Conservation (phyloP, 164 flowering plant genomes). For the Nymphaea colorata region DNA sequence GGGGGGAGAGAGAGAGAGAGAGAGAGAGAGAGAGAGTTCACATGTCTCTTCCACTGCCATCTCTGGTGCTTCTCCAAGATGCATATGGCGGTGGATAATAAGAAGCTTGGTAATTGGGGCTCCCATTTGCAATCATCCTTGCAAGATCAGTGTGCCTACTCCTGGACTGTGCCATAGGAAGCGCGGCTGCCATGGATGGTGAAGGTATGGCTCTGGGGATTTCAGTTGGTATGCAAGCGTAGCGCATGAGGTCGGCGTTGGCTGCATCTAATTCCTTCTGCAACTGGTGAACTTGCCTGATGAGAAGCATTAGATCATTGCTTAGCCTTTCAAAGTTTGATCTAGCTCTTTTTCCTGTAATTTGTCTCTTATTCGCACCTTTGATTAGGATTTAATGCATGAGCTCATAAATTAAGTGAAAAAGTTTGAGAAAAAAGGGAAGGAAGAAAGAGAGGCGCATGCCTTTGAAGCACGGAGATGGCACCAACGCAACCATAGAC, state of each 20-base stretch:
- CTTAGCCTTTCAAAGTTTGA: background rate
- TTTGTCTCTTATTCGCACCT: background rate
- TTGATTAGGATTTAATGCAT: too few species aligned
- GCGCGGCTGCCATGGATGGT: background rate
- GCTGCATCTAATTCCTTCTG: slow-evolving; percentile 59
- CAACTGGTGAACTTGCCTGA: slow-evolving; percentile 38
- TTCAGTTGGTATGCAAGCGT: slow-evolving; percentile 12
- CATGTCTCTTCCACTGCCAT: slow-evolving; percentile 10
- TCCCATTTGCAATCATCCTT: slow-evolving; percentile 8
- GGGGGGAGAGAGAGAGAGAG: background rate
- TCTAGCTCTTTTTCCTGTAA: background rate
- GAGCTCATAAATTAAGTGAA: background rate
- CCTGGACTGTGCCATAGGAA: background rate
- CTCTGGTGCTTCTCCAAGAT: slow-evolving; percentile 10
- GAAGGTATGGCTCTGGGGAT: slow-evolving; percentile 2
- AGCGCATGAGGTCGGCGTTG: slow-evolving; percentile 43
- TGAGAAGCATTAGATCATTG: background rate
- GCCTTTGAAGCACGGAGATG: slow-evolving; percentile 56
- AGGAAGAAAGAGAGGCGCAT: background rate
- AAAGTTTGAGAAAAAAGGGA: background rate
- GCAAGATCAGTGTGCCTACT: slow-evolving; percentile 2
- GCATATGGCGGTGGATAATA: slow-evolving; percentile 10
- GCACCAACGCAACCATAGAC: slow-evolving; percentile 77
- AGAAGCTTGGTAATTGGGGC: slow-evolving; percentile 5
- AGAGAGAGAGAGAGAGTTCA: slow-evolving; percentile 1